Evolutionary conservation across 805 yeast species (phyloP).

Genomic region (Pichia phayaonensis): DNA sequence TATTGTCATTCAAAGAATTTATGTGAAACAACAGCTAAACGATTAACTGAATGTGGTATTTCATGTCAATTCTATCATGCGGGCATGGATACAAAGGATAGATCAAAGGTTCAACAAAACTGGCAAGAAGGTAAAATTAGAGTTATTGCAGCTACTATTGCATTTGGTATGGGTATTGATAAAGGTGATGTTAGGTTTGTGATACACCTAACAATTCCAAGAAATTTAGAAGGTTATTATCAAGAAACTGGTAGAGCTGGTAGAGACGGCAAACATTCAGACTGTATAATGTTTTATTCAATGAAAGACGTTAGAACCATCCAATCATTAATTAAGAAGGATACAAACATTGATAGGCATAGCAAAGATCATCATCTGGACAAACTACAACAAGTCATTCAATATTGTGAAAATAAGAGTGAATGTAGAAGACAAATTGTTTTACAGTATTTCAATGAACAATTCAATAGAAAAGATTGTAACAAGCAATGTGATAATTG

Average conservation of each 20-base stretch:
- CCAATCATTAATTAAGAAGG: conserved; percentile 71
- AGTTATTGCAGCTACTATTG: conserved; percentile 93
- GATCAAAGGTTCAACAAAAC: conserved; percentile 58
- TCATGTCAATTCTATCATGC: conserved; percentile 81
- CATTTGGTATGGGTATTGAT: conserved; percentile 99
- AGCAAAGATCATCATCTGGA: conserved; percentile 72
- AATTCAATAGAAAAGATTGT: conserved; percentile 61
- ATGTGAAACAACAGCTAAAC: conserved; percentile 74
- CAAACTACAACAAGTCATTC: conserved; percentile 75
- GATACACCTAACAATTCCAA: conserved; percentile 78
- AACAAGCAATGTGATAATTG: conserved; percentile 82
- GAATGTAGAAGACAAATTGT: conserved; percentile 91
- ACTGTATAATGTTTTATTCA: conserved; percentile 75
- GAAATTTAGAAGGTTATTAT: conserved; percentile 91
- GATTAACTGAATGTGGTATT: conserved; percentile 54
- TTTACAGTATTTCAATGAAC: conserved; percentile 83
- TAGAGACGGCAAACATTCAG: conserved; percentile 79
- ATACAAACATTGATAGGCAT: conserved; percentile 51
- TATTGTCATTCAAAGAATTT: conserved; percentile 87
- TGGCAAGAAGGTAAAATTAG: conserved; percentile 75
- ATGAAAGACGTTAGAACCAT: conserved; percentile 73
- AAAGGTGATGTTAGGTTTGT: conserved; percentile 93
- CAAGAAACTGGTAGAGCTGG: conserved; percentile 99
- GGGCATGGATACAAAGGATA: conserved; percentile 77
- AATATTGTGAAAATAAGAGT: conserved; percentile 82